Conservation (phyloP, 2,329 filamentous ascomycete genomes). For the Penicillium aurantiogriseum region DNA sequence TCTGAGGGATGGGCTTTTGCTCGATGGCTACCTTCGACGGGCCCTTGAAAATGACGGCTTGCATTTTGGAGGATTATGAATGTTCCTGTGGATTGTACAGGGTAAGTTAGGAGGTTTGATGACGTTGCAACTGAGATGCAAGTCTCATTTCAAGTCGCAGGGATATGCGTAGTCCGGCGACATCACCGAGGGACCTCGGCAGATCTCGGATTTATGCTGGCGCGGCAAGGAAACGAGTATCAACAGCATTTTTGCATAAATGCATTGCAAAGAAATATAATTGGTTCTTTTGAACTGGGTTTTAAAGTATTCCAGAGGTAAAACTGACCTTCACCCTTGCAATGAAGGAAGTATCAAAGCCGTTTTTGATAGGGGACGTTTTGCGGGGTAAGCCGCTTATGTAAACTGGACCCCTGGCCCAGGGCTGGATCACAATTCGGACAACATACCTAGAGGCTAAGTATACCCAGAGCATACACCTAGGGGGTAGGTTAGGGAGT, state of each 20-base stretch:
- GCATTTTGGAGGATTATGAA: conserved; percentile 55
- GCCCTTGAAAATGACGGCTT: conserved; percentile 82
- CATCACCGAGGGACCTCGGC: conserved; percentile 3
- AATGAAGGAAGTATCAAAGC: background rate
- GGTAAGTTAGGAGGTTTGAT: background rate
- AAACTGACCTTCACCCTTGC: background rate
- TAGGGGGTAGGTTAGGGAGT: too few species aligned
- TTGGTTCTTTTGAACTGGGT: too few species aligned
- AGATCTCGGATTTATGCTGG: background rate
- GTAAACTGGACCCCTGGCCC: too few species aligned
- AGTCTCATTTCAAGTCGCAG: background rate
- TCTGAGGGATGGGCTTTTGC: conserved; percentile 64
- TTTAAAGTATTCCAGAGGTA: background rate
- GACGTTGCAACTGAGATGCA: background rate
- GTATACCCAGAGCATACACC: too few species aligned
- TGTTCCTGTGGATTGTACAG: background rate
- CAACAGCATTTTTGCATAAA: background rate
- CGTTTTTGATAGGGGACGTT: background rate
- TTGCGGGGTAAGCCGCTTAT: background rate
- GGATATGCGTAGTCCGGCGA: background rate
- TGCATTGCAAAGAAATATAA: background rate
- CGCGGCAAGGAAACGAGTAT: background rate
- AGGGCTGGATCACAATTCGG: too few species aligned
- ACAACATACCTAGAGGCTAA: too few species aligned
- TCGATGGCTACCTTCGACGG: conserved; percentile 71